Conservation (phyloP, 352 stramenopile genomes). For the Globisporangium cylindrosporum region DNA sequence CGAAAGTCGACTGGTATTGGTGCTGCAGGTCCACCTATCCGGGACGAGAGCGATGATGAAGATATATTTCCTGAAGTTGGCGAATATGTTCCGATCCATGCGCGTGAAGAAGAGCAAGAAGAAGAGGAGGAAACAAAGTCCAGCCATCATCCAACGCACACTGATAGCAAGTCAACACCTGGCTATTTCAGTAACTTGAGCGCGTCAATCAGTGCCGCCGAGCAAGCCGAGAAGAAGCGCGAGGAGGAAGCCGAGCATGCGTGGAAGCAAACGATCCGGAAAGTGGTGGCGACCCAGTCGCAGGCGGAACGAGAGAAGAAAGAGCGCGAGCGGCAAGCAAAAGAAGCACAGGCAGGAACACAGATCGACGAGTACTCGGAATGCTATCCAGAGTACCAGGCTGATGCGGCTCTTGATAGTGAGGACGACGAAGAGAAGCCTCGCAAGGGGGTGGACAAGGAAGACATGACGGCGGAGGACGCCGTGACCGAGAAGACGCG, state of each 20-base stretch:
- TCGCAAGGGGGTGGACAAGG: conserved; percentile 26
- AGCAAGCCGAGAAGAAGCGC: conserved; percentile 34
- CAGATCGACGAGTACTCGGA: conserved; percentile 57
- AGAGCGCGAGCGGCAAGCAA: conserved; percentile 33
- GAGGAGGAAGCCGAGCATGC: conserved; percentile 42
- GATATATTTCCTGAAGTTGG: conserved; percentile 76
- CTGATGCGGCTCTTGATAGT: conserved; percentile 35
- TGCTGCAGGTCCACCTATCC: not conserved
- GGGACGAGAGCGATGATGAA: conserved; percentile 46
- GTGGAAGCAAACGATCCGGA: conserved; percentile 61
- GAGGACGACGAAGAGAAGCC: conserved; percentile 65
- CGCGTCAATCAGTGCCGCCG: conserved; percentile 57
- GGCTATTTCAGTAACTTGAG: conserved; percentile 75
- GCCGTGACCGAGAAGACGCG: conserved; percentile 28
- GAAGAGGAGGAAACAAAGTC: not conserved
- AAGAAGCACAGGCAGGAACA: conserved; percentile 34
- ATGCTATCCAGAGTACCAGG: conserved; percentile 49
- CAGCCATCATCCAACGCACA: not conserved
- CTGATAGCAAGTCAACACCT: not conserved
- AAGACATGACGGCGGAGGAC: conserved; percentile 23
- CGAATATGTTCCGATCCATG: conserved; percentile 68
- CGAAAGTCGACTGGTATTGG: not conserved
- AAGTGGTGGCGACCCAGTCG: conserved; percentile 47
- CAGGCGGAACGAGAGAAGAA: conserved; percentile 38
- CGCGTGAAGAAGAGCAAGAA: conserved; percentile 27